Evolutionary conservation across 2,329 filamentous ascomycete genomes (phyloP), one percentile per base, ranked within the genome.

Genomic region (Fusarium gaditjirri): DNA sequence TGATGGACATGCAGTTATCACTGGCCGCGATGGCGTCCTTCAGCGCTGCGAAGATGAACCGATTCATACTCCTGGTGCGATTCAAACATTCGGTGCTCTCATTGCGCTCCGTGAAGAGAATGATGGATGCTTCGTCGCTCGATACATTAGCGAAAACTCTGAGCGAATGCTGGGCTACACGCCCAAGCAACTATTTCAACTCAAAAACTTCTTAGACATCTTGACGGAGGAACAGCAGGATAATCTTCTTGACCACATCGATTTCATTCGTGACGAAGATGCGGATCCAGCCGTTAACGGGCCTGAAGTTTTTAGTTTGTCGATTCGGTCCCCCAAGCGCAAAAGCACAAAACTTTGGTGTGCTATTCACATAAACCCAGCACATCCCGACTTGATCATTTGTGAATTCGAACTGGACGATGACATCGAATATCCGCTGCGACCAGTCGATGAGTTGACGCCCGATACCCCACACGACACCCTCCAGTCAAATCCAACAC

Each of bases 361-460:
- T 79, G 94, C 94, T 12, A 91, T 96, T 74, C 94, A 97, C 76
- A 87, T 93, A 62, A 93, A 91, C 56, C 86, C 91, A 2, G 82
- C 85, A 2, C 90, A 94, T 70, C 88, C 90, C 0, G 88, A 93
- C 49, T 80, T 95, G 29, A 84, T 97, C 33, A 92, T 97, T 14
- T 97, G 94, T 84, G 94, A 97, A 77, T 95, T 97, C 64, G 94
- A 97, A 78, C 81, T 94, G 4, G 94, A 97, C 78, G 92, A 97
- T 69, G 94, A 97, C 70, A 81, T 84, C 1, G 80, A 88, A 8
- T 88, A 91, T 74, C 93, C 94, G 2, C 82, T 95, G 11, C 88
- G 91, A 2, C 91, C 92, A 6, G 76, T 81, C 6, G 87, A 88
- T 53, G 89, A 92, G 43, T 76, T 82, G 8, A 89, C 87, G 0